These are phyloP conservation scores for Penicillium longicatenatum DNA, from an alignment of 495 filamentous ascomycete species.

Conservation along the genomic window DNA sequence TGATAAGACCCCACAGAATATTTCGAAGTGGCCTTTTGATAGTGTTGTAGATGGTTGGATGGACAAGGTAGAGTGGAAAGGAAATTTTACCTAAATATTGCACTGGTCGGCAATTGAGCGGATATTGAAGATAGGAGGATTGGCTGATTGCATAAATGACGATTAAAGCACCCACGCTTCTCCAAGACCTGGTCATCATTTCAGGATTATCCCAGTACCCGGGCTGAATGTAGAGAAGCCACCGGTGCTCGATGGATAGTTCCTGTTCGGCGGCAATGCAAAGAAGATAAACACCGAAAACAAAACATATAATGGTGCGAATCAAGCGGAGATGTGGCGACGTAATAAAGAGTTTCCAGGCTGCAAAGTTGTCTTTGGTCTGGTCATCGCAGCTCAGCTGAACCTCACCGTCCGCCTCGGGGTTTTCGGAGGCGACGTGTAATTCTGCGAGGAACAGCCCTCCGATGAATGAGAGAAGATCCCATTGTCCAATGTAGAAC, in stretches of 20 bases:
- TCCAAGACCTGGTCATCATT: conserved; percentile 18
- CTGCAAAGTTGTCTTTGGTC: neutral
- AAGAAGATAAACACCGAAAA: conserved; percentile 11
- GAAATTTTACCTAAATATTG: no score
- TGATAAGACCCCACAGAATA: no score
- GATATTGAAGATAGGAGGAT: conserved; percentile 25
- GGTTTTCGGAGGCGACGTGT: neutral
- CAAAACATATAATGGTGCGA: conserved; percentile 9
- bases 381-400: conserved; percentile 12
- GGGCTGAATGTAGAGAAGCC: conserved; percentile 10
- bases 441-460: conserved; percentile 48
- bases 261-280: conserved; percentile 15
- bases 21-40: no score
- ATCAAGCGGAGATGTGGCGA: conserved; percentile 3
- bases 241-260: conserved; percentile 14
- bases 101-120: no score
- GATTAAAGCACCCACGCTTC: conserved; percentile 10
- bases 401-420: neutral
- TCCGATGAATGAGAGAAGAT: conserved; percentile 46
- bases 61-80: no score
- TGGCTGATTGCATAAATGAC: conserved; percentile 16
- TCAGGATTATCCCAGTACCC: conserved; percentile 13
- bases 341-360: no score
- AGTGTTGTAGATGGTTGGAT: no score
- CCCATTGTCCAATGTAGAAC: conserved; percentile 43